phyloP scores from a whole-genome alignment of 2,329 filamentous ascomycete species.

The Didymella pinodella region DNA sequence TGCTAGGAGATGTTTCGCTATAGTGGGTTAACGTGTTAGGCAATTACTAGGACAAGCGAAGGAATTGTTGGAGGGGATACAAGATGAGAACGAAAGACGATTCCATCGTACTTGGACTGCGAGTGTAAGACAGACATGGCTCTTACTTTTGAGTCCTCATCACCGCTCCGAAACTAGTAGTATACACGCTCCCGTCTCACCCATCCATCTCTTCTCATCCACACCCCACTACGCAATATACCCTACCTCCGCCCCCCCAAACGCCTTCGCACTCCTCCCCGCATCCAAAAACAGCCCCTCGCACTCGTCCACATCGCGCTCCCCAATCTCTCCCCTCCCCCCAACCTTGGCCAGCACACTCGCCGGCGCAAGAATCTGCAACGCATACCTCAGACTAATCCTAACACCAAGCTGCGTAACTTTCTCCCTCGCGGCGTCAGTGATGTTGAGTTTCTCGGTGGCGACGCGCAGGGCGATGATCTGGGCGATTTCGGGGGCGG shows the following conservation, averaged over 20 bases:
- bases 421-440: conserved; percentile 84
- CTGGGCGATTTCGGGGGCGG: conserved; percentile 85
- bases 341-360: conserved; percentile 86
- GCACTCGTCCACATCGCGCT: conserved; percentile 64
- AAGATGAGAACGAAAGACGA: no score
- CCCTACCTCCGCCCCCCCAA: conserved; percentile 36
- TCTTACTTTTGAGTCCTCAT: background rate
- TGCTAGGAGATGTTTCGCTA: no score
- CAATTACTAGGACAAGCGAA: no score
- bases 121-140: no score
- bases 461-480: conserved; percentile 87
- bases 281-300: conserved; percentile 59
- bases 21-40: no score
- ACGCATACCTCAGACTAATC: conserved; percentile 89
- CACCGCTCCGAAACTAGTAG: background rate
- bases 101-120: no score
- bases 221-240: conserved; percentile 42
- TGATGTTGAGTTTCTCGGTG: conserved; percentile 81
- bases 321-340: conserved; percentile 58
- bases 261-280: conserved; percentile 54
- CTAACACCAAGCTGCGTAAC: conserved; percentile 86
- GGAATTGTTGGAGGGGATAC: no score
- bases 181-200: background rate
- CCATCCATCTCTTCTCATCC: no score
- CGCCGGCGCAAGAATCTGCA: conserved; percentile 88